phyloP scores from a whole-genome alignment of 2,329 filamentous ascomycete genomes.

The Sclerotinia subarctica region DNA sequence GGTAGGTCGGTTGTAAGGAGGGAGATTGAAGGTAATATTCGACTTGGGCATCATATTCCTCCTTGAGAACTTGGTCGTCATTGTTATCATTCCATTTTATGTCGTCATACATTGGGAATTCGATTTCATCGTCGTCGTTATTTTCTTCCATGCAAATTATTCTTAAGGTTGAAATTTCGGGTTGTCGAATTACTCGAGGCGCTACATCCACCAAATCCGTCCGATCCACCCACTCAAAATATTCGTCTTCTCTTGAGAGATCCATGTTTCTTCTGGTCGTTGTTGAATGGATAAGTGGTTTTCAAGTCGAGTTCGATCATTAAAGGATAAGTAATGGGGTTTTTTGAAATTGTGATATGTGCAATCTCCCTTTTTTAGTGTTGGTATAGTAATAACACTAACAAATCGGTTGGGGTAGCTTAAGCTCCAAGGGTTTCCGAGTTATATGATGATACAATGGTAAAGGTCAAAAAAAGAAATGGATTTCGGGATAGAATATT shows the following conservation, averaged over 20 bases:
- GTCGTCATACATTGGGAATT: conserved; percentile 45
- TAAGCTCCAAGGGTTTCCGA: neutral
- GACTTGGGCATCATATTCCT: conserved; percentile 37
- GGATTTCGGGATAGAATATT: neutral
- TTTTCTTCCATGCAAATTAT: conserved; percentile 59
- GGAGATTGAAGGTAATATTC: conserved; percentile 50
- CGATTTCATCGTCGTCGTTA: conserved; percentile 69
- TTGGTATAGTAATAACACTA: neutral
- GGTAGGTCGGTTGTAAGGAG: conserved; percentile 53
- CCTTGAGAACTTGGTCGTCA: conserved; percentile 22
- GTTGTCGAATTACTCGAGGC: conserved; percentile 19
- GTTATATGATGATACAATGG: neutral
- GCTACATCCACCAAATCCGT: conserved; percentile 8
- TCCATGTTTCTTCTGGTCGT: conserved; percentile 7
- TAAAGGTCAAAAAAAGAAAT: neutral
- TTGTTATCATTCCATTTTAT: neutral
- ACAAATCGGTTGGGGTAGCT: conserved; percentile 14
- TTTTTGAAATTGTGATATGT: neutral
- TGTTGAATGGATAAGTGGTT: neutral
- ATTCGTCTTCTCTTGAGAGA: conserved; percentile 18
- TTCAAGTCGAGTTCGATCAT: neutral
- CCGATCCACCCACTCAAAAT: conserved; percentile 19
- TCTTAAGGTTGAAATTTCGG: conserved; percentile 4
- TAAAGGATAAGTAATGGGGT: neutral
- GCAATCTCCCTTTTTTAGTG: neutral